These are phyloP conservation scores for Nicotiana knightiana DNA, from an alignment of 257 asterid species.

Conservation along the genomic window DNA sequence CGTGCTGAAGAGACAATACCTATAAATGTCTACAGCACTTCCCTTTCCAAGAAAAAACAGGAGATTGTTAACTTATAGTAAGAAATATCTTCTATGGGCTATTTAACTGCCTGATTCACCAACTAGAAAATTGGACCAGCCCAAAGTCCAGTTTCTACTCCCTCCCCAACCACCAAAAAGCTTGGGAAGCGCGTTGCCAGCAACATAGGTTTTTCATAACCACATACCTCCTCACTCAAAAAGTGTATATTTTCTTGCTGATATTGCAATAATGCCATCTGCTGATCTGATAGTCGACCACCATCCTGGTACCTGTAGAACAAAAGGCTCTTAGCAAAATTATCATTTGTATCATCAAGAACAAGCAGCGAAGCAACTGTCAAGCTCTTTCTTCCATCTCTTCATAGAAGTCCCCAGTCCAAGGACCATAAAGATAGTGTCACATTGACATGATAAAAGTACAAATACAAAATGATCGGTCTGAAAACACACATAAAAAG, in stretches of 20 bases:
- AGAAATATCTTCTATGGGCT: neutral
- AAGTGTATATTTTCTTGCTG: slow-evolving; percentile 98
- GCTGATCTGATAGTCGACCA: slow-evolving; percentile 96
- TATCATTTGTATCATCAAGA: neutral
- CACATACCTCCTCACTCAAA: slow-evolving; percentile 87
- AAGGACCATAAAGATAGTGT: neutral
- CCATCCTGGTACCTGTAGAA: slow-evolving; percentile 81
- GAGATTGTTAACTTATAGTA: neutral
- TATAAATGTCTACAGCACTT: neutral
- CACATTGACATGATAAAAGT: neutral
- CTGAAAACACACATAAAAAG: neutral
- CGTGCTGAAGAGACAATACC: neutral
- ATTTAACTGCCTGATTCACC: neutral
- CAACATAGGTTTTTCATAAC: neutral
- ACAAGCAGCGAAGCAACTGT: neutral
- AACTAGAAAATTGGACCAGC: neutral
- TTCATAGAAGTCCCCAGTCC: neutral
- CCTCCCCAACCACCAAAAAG: neutral
- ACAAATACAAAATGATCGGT: neutral
- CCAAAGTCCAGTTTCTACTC: neutral
- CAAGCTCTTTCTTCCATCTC: neutral
- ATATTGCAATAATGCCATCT: slow-evolving; percentile 96
- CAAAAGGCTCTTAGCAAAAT: slow-evolving; percentile 6
- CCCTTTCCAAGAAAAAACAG: neutral
- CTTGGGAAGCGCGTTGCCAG: neutral